Evolutionary conservation across 2,329 filamentous ascomycete genomes (phyloP).

Genomic region (Pestalotiopsis sp.): DNA sequence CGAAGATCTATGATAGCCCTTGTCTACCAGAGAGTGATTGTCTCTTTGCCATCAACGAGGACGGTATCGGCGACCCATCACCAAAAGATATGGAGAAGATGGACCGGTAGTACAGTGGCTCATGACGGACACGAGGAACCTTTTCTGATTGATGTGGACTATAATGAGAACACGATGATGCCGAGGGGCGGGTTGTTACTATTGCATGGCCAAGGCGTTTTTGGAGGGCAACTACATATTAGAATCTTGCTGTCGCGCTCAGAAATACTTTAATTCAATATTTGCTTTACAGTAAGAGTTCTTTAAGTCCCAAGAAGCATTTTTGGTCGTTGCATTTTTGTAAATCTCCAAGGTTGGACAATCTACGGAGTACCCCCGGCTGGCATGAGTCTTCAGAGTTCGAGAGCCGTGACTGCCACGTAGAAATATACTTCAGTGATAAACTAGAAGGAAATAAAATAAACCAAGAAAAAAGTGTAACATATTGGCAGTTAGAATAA

Average conservation of each 20-base stretch:
- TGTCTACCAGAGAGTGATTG: slow-evolving; percentile 96
- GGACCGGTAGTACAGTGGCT: neutral
- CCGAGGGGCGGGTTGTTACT: neutral
- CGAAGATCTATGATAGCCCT: slow-evolving; percentile 98
- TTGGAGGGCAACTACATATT: neutral
- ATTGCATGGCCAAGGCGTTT: slow-evolving; percentile 12
- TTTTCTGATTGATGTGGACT: neutral
- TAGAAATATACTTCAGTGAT: too few species aligned
- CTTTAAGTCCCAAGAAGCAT: neutral
- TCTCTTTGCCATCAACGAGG: slow-evolving; percentile 94
- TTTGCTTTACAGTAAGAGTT: neutral
- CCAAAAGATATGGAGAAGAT: slow-evolving; percentile 91
- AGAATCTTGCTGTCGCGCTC: neutral
- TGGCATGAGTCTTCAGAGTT: too few species aligned
- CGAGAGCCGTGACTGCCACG: too few species aligned
- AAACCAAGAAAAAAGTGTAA: too few species aligned
- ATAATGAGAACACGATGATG: slow-evolving; percentile 3
- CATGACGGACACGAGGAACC: neutral
- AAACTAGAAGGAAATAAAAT: too few species aligned
- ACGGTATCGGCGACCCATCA: slow-evolving; percentile 92
- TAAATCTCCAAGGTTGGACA: too few species aligned
- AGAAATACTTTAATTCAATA: neutral
- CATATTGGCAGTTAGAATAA: too few species aligned
- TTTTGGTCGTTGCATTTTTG: too few species aligned
- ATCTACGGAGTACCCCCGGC: too few species aligned